Evolutionary conservation across 345 rosid genomes (phyloP).

Genomic region (Bruguiera gymnorhiza): DNA sequence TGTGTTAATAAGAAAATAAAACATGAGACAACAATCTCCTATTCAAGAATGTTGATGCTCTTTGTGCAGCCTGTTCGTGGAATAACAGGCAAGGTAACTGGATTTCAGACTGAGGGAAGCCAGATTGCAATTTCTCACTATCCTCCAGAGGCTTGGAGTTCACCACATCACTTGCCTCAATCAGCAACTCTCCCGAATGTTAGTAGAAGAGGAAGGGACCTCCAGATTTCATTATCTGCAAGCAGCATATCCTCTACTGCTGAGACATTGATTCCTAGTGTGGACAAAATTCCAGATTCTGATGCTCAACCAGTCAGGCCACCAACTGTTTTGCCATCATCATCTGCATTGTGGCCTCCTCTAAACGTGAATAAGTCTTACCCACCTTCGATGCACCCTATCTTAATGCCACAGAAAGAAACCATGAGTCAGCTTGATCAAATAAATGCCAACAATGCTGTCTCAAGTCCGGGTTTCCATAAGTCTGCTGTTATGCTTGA

Average conservation of each 20-base stretch:
- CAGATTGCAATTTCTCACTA: conserved; percentile 30
- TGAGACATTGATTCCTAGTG: conserved; percentile 37
- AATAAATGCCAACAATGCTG: conserved; percentile 35
- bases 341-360: conserved; percentile 54
- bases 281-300: conserved; percentile 37
- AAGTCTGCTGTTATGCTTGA: conserved; percentile 48
- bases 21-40: not conserved
- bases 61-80: conserved; percentile 49
- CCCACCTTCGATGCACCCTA: conserved; percentile 40
- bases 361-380: conserved; percentile 52
- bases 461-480: conserved; percentile 44
- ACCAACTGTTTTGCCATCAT: conserved; percentile 27
- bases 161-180: conserved; percentile 36
- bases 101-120: conserved; percentile 30
- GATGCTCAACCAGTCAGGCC: conserved; percentile 41
- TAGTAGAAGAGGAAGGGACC: conserved; percentile 46
- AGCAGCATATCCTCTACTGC: conserved; percentile 40
- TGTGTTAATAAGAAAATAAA: not conserved
- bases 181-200: conserved; percentile 38
- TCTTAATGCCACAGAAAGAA: conserved; percentile 42
- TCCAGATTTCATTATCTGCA: conserved; percentile 42
- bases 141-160: conserved; percentile 50
- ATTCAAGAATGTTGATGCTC: conserved; percentile 3
- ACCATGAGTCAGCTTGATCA: conserved; percentile 41
- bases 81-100: conserved; percentile 25